phyloP scores from a whole-genome alignment of 2,329 filamentous ascomycete genomes.

The Nigrospora sphaerica region DNA sequence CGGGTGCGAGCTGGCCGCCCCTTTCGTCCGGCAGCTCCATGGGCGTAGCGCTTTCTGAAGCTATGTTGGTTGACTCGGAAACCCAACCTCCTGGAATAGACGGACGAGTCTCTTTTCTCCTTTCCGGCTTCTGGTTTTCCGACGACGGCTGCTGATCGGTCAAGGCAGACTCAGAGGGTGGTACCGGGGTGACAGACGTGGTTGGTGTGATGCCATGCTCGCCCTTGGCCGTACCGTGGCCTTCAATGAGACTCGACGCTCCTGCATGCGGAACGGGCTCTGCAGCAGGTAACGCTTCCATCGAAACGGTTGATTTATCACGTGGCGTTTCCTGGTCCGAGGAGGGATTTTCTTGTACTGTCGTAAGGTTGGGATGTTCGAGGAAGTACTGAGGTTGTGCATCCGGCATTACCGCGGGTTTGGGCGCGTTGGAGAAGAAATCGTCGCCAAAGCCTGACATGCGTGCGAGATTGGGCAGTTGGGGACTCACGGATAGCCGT shows the following conservation, averaged over 20 bases:
- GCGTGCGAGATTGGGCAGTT: constrained; percentile 49
- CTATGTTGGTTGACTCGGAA: constrained; percentile 15
- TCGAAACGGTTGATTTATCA: not conserved
- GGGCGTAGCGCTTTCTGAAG: constrained; percentile 13
- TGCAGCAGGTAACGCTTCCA: no score
- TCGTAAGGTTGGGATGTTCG: not conserved
- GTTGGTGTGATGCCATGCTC: no score
- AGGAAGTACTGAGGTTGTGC: not conserved
- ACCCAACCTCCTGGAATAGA: constrained; percentile 22
- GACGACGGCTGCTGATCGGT: constrained; percentile 1
- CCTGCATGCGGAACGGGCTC: not conserved
- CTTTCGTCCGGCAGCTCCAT: constrained; percentile 10
- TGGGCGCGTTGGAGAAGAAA: constrained; percentile 36
- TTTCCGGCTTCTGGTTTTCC: constrained; percentile 3
- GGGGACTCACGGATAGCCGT: constrained; percentile 41
- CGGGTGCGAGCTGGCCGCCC: constrained; percentile 6
- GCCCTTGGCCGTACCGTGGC: constrained; percentile 1
- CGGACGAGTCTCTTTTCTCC: constrained; percentile 9
- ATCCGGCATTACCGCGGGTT: not conserved
- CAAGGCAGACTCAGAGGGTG: no score
- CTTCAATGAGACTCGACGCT: constrained; percentile 10
- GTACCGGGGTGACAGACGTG: no score
- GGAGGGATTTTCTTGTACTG: not conserved
- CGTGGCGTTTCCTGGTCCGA: not conserved
- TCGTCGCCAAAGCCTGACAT: constrained; percentile 55